A percentile compares a stretch with the other conserved stretches of the same genome.
Conservation (phyloP, 108 stramenopile species). For the Chaetoceros muelleri region DNA sequence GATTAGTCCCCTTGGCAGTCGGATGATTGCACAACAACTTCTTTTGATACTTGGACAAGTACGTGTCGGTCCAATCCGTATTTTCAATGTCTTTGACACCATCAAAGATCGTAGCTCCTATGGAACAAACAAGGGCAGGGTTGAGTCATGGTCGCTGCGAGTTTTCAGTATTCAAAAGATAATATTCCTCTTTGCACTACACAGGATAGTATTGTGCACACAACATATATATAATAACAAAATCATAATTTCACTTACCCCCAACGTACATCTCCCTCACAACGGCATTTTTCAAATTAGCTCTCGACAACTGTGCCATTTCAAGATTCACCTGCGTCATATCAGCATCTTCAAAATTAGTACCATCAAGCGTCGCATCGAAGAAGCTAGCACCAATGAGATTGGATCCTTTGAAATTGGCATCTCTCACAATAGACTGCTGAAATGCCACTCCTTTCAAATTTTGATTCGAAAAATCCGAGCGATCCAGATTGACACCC, state of each 20-base stretch:
- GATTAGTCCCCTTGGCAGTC: slow-evolving; percentile 88
- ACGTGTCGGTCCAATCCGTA: slow-evolving; percentile 79
- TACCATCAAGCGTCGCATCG: slow-evolving; percentile 88
- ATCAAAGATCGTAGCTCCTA: slow-evolving; percentile 83
- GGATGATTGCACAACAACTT: slow-evolving; percentile 86
- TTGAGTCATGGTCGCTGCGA: too few relatives aligned
- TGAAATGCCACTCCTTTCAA: slow-evolving; percentile 93
- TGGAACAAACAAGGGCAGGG: too few relatives aligned
- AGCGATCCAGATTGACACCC: slow-evolving; percentile 79
- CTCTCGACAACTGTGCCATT: slow-evolving; percentile 80
- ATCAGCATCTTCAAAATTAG: slow-evolving; percentile 78
- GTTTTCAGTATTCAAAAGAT: too few relatives aligned
- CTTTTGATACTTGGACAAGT: slow-evolving; percentile 83
- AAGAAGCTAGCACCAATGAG: slow-evolving; percentile 81
- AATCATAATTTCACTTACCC: too few relatives aligned
- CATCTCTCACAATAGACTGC: slow-evolving; percentile 84
- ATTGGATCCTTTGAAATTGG: slow-evolving; percentile 74
- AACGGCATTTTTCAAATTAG: slow-evolving; percentile 65
- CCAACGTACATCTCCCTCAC: slow-evolving; percentile 84
- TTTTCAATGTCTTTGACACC: slow-evolving; percentile 70
- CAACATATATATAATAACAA: too few relatives aligned
- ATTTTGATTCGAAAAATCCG: slow-evolving; percentile 73
- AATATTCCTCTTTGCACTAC: too few relatives aligned
- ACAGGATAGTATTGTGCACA: too few relatives aligned
- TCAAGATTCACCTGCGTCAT: slow-evolving; percentile 70